Evolutionary conservation across 2,329 filamentous ascomycete genomes (phyloP), one percentile per base, ranked within the genome.

Genomic region (Diatrype stigma): DNA sequence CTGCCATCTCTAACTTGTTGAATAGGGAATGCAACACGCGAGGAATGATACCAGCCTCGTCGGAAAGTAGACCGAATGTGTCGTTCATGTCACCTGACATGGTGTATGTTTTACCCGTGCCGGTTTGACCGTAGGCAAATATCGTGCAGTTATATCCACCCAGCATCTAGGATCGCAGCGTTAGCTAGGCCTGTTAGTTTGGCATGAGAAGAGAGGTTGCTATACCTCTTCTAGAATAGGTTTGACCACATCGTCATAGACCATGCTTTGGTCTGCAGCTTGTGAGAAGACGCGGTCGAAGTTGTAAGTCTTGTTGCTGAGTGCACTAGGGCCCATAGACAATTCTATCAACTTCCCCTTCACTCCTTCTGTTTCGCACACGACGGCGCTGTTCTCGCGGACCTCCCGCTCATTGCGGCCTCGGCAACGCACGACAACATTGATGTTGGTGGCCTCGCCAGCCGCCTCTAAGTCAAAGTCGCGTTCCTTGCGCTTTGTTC

Each of bases 31-130:
- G 87, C 0, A 99, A 76, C 1, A 92, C 90, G 46, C 95, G 86
- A 22, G 95, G 95, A 55, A 99, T 94, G 60, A 99, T 97, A 61
- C 94, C 94, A 26, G 95, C 94, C 37, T 85, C 87, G 65, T 97
- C 94, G 1, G 93, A 93, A 14, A 96, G 78, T 53, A 96, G 84
- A 2, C 93, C 90, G 35, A 91, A 72, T 0, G 84, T 90, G 61
- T 96, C 89, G 14, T 82, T 89, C 84, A 99, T 96, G 69, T 99
- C 93, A 50, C 94, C 94, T 1, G 93, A 96, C 94, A 99, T 99
- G 22, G 94, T 99, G 70, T 99, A 99, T 14, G 94, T 99, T 70
- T 99, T 99, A 61, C 94, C 94, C 0, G 94, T 99, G 42, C 94
- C 94, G 0, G 94, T 99, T 69, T 99, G 94, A 23, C 94, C 94